phyloP scores from a whole-genome alignment of 495 filamentous ascomycete species.

The Chaetomium fimeti region DNA sequence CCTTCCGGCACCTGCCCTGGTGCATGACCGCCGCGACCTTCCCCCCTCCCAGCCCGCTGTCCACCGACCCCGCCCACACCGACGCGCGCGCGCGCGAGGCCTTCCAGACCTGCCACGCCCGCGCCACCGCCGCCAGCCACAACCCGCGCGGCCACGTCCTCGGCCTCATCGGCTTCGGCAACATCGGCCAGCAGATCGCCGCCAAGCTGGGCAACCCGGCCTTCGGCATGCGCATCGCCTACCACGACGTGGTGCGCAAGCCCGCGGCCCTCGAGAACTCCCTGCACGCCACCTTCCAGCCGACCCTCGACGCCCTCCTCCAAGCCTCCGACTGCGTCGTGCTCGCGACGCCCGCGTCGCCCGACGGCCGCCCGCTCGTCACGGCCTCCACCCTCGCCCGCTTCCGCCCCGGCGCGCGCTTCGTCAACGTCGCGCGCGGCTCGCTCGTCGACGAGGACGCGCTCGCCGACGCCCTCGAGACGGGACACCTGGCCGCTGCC shows the following conservation, averaged over 20 bases:
- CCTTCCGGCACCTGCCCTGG: constrained; percentile 63
- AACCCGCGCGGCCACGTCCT: constrained; percentile 58
- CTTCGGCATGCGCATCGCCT: constrained; percentile 67
- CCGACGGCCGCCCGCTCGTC: constrained; percentile 56
- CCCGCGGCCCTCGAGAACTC: constrained; percentile 40
- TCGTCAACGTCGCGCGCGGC: constrained; percentile 74
- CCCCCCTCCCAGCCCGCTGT: constrained; percentile 18
- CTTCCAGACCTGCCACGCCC: constrained; percentile 59
- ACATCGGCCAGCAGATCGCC: constrained; percentile 67
- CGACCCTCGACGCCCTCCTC: constrained; percentile 53
- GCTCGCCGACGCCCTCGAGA: constrained; percentile 61
- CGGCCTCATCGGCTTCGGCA: constrained; percentile 65
- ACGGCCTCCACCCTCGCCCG: constrained; percentile 47
- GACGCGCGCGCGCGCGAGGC: constrained; percentile 9
- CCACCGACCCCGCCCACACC: not conserved
- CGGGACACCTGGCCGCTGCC: constrained; percentile 50
- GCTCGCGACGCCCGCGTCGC: constrained; percentile 62
- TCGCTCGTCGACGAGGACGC: constrained; percentile 69
- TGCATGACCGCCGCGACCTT: constrained; percentile 56
- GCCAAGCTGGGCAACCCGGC: constrained; percentile 54
- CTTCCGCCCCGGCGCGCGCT: constrained; percentile 57
- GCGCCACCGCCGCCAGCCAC: constrained; percentile 54
- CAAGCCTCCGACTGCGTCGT: constrained; percentile 61
- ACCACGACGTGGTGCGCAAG: constrained; percentile 65
- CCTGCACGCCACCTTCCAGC: constrained; percentile 53